Base-by-base conservation (phyloP, 2,329 filamentous ascomycete genomes). In the Ilyonectria mors-panacis region DNA sequence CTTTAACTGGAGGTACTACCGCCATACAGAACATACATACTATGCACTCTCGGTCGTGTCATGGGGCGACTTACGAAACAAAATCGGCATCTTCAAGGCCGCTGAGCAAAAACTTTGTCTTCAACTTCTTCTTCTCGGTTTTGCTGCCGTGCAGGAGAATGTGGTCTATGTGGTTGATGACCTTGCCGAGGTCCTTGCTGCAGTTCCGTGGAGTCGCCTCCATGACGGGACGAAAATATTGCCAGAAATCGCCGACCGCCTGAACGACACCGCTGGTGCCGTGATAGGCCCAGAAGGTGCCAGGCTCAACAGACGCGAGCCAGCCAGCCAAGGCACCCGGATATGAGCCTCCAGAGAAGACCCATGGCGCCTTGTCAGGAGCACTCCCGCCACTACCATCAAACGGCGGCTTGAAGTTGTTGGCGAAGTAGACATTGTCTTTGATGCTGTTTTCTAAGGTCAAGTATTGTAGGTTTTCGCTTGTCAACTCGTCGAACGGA, bases 341-440 rank as follows among this genome's bases (percentile, higher is more conserved):
- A 76, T 96, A 96, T 0, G 91, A 94, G 7, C 93, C 93, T 5
- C 94, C 94, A 67, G 94, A 94, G 0, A 88, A 89, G 63, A 95
- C 89, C 82, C 91, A 95, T 0, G 93, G 87, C 0, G 89, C 90
- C 19, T 85, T 86, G 2, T 88, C 84, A 0, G 92, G 88, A 2
- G 86, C 92, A 53, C 94, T 81, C 69, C 92, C 86, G 30, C 86
- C 77, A 66, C 91, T 80, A 72, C 90, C 88, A 21, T 94, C 81
- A 0, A 93, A 93, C 0, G 88, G 84, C 65, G 94, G 93, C 47
- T 88, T 84, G 59, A 94, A 85, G 68, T 94, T 87, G 63, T 88
- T 81, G 0, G 93, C 92, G 79, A 96, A 95, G 79, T 92, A 94
- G 12, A 89, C 90, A 59, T 91, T 87, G 76, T 97, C 94, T 7